A percentile compares a stretch with the other conserved stretches of the same genome.
phyloP scores from a whole-genome alignment of 495 filamentous ascomycete genomes.

The Neurospora sublineolata region DNA sequence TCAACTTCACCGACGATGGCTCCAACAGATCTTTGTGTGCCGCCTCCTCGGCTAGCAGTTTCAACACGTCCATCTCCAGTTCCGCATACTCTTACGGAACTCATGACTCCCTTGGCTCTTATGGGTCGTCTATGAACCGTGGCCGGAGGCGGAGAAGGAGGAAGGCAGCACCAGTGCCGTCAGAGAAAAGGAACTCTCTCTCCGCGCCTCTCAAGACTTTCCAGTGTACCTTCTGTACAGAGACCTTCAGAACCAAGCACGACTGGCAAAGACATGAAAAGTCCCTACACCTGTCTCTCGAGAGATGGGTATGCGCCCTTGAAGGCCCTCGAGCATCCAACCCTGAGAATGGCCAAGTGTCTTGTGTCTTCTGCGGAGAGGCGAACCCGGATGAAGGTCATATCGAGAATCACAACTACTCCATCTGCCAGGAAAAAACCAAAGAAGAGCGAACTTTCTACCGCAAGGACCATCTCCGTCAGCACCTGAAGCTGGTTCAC shows the following conservation, averaged over 20 bases:
- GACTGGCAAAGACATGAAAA: slow-evolving; percentile 82
- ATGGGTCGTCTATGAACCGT: slow-evolving; percentile 42
- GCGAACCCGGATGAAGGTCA: slow-evolving; percentile 48
- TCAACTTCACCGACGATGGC: slow-evolving; percentile 49
- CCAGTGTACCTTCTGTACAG: slow-evolving; percentile 77
- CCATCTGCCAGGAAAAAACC: slow-evolving; percentile 52
- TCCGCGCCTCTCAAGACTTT: slow-evolving; percentile 43
- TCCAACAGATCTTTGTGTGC: slow-evolving; percentile 58
- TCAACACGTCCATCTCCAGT: slow-evolving; percentile 60
- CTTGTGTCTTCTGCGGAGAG: slow-evolving; percentile 59
- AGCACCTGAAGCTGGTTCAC: slow-evolving; percentile 73
- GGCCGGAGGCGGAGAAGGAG: slow-evolving; percentile 61
- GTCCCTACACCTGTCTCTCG: slow-evolving; percentile 62
- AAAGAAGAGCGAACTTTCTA: slow-evolving; percentile 61
- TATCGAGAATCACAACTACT: slow-evolving; percentile 59
- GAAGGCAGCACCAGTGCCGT: slow-evolving; percentile 16
- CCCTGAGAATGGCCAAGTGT: slow-evolving; percentile 35
- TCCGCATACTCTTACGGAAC: slow-evolving; percentile 64
- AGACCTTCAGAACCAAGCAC: slow-evolving; percentile 71
- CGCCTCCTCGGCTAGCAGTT: slow-evolving; percentile 59
- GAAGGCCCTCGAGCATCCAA: slow-evolving; percentile 44
- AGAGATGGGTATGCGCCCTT: slow-evolving; percentile 71
- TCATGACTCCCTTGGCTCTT: slow-evolving; percentile 54
- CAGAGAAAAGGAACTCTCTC: slow-evolving; percentile 8
- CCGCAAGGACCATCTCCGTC: slow-evolving; percentile 72